A percentile compares a stretch with the other conserved stretches of the same genome.
These are phyloP conservation scores for Irpex lacteus DNA, from an alignment of 1,284 basidiomycete species.

Conservation along the genomic window DNA sequence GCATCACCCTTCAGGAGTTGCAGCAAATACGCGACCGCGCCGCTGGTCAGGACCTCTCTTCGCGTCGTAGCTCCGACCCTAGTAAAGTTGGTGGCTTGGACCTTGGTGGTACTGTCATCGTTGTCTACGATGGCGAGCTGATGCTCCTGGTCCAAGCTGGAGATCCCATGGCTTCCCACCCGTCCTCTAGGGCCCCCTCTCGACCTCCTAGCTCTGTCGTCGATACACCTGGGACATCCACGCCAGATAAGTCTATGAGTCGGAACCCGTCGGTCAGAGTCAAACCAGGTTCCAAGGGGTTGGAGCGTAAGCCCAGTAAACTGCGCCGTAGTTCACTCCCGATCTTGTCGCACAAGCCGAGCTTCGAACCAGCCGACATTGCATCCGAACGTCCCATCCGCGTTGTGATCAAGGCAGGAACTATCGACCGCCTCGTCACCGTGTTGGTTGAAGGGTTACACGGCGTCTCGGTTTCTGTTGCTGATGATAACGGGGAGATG, in stretches of 20 bases:
- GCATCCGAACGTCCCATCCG: conserved; percentile 66
- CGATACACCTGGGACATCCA: conserved; percentile 29
- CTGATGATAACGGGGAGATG: conserved; percentile 83
- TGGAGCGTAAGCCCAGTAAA: conserved; percentile 73
- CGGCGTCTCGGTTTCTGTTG: conserved; percentile 71
- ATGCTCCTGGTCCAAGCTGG: conserved; percentile 61
- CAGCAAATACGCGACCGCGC: conserved; percentile 43
- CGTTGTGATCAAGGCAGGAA: conserved; percentile 74
- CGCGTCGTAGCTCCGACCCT: conserved; percentile 15
- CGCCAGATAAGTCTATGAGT: conserved; percentile 40
- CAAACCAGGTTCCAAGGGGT: conserved; percentile 58
- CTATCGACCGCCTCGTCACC: conserved; percentile 69
- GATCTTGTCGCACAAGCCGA: conserved; percentile 60
- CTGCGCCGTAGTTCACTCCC: conserved; percentile 76
- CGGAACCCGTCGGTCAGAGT: conserved; percentile 74
- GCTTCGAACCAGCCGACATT: conserved; percentile 54
- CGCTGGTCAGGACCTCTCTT: conserved; percentile 20
- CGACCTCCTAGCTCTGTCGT: conserved; percentile 60
- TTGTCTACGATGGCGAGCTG: conserved; percentile 71
- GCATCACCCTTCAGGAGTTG: conserved; percentile 49
- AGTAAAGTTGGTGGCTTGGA: conserved; percentile 34
- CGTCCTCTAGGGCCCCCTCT: conserved; percentile 56
- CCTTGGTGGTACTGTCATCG: conserved; percentile 65
- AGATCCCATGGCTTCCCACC: conserved; percentile 44
- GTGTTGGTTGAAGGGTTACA: conserved; percentile 75